Conservation (phyloP, 495 filamentous ascomycete genomes). For the Daldinia caldariorum region DNA sequence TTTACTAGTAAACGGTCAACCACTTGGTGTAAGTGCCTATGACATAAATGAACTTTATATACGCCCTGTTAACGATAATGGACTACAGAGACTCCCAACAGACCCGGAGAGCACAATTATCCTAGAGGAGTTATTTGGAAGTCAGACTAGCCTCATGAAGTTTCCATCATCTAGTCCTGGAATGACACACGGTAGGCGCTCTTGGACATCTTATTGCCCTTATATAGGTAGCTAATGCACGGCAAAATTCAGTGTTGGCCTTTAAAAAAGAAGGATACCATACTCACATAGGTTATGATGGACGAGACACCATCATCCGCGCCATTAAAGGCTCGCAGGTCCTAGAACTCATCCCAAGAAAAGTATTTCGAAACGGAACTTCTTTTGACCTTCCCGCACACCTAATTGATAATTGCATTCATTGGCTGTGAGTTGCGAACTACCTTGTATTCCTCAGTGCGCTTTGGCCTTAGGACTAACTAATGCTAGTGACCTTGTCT, state of each 20-base stretch:
- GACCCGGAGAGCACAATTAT: constrained; percentile 50
- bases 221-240: background rate
- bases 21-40: constrained; percentile 36
- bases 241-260: constrained; percentile 5
- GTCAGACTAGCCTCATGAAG: constrained; percentile 53
- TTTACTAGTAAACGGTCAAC: constrained; percentile 58
- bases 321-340: constrained; percentile 36
- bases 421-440: constrained; percentile 61
- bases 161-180: constrained; percentile 56
- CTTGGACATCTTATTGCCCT: constrained; percentile 28
- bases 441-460: background rate
- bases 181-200: constrained; percentile 53
- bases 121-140: constrained; percentile 60
- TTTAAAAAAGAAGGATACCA: constrained; percentile 17
- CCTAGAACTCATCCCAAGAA: constrained; percentile 52
- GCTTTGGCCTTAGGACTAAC: constrained; percentile 1
- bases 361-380: constrained; percentile 41
- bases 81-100: constrained; percentile 50
- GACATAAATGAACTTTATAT: background rate
- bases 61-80: constrained; percentile 11
- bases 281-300: constrained; percentile 32
- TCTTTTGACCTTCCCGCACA: constrained; percentile 59
- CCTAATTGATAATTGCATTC: constrained; percentile 60
- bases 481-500: constrained; percentile 47
- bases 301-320: constrained; percentile 50